Evolutionary conservation across 208 protist genomes (phyloP), one percentile per base, ranked within the genome.

Genomic region (Strigomonas galati): DNA sequence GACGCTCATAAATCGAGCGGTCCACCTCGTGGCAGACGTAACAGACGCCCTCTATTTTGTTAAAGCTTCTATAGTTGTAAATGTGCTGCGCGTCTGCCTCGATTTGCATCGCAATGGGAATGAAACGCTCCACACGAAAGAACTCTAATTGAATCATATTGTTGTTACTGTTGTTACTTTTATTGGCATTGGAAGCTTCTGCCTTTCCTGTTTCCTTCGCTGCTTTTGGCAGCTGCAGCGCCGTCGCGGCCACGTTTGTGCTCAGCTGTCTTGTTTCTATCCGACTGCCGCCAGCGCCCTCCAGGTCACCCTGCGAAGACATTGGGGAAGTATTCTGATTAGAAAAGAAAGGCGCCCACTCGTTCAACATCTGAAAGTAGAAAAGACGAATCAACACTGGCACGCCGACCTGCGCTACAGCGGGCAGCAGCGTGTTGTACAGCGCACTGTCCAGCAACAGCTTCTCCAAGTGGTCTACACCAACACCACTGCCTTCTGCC

Each of bases 81-180:
- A 95, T 62, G 58, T 95, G 89, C 35, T 86, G 82, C 27, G 86
- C 89, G 62, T 95, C 89, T 0, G 89, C 89, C 54, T 93, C 84
- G 21, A 95, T 93, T 67, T 95, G 89, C 89, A 95, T 93, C 21
- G 86, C 68, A 17, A 95, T 62, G 2, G 89, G 89, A 53, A 95
- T 92, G 57, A 95, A 95, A 4, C 82, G 75, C 68, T 95, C 89
- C 2, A 95, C 89, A 0, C 84, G 79, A 49, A 95, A 95, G 71
- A 82, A 89, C 59, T 95, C 85, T 15, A 87, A 32, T 49, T 80
- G 77, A 7, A 84, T 26, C 1, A 52, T 9, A 55, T 28, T 21
- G 17, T 55, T 31, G 15, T 59, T 19, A 23, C 27, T 57, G 40
- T 37, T 65, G 27, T 26, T 62, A 30, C 31, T 28, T 26, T 12